Percentiles rank a stretch among this genome's conserved stretches.
These are phyloP conservation scores for Fusarium verticillioides DNA, from an alignment of 2,329 filamentous ascomycete species.

Conservation along the genomic window DNA sequence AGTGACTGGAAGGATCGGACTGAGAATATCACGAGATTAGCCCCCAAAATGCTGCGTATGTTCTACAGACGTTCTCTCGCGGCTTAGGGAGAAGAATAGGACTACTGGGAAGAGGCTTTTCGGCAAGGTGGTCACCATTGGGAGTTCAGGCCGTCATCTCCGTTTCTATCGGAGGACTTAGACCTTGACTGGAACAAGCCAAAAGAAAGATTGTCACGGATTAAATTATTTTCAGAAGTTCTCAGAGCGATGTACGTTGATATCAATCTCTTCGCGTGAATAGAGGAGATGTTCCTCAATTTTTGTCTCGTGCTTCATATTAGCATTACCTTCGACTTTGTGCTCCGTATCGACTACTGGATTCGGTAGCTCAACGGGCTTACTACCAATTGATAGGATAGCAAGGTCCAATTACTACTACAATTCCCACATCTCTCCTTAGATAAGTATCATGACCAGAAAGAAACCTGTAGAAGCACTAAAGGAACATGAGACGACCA, in stretches of 20 bases:
- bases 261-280: fast-evolving
- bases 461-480: fast-evolving
- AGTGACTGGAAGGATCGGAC: constrained; percentile 6
- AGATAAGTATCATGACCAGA: fast-evolving
- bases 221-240: fast-evolving
- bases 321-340: fast-evolving
- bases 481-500: fast-evolving
- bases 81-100: not conserved
- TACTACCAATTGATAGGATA: fast-evolving
- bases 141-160: not conserved
- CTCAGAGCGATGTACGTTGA: fast-evolving
- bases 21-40: not conserved
- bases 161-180: not conserved
- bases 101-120: not conserved
- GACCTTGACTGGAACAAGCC: not conserved
- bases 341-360: too few relatives aligned
- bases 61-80: not conserved
- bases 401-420: fast-evolving
- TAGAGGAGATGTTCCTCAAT: fast-evolving
- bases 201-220: fast-evolving
- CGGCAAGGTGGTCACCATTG: not conserved
- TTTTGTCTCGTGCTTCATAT: fast-evolving
- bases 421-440: fast-evolving
- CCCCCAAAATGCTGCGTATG: not conserved
- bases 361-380: fast-evolving